Evolutionary conservation across 352 stramenopile genomes (phyloP), one percentile per base, ranked within the genome.

Genomic region (Pythium rhizo-oryzae): DNA sequence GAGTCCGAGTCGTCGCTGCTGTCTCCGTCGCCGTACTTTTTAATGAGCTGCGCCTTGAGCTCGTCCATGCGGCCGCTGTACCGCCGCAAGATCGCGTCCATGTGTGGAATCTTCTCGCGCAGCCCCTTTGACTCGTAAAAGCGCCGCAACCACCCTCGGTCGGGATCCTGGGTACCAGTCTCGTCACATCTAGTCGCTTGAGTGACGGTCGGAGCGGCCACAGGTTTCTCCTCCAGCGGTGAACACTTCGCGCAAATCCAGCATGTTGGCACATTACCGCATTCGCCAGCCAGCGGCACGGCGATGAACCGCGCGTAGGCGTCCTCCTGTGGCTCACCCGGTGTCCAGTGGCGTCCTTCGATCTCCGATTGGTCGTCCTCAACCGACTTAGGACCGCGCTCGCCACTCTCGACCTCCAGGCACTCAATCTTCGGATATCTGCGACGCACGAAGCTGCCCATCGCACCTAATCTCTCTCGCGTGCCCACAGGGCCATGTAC

Each of bases 361-460:
- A 70, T 65, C n/a, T 50, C 65, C 16, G 43, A 56, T 15, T 78
- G 65, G 8, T 51, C 66, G 23, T 66, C 60, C 41, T n/a, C 41
- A 1, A 16, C 39, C 11, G 11, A 19, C 12, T 1, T n/a, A 8
- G 21, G 12, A 19, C 6, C 15, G 4, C 13, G 9, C 28, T 16
- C 4, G 13, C 37, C 11, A 43, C 8, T 23, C 8, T 53, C 35
- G 9, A 89, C 63, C 28, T 89, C 79, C 4, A 83, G 46, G 23
- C 84, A 91, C 24, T 84, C 70, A 15, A 93, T 76, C 23, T 77
- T 71, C 25, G 84, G 84, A 63, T 89, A 89, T 61, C 82, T 91
- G 25, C 82, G 75, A 12, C 84, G 64, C 30, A 89, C 84, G 62
- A 93, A 93, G 70, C 80, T 89, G 50, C 76, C 79, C 67, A 90